A percentile compares a stretch with the other conserved stretches of the same genome.
These are phyloP conservation scores for Astrothelium subdiscretum DNA, from an alignment of 495 filamentous ascomycete species.

Conservation along the genomic window DNA sequence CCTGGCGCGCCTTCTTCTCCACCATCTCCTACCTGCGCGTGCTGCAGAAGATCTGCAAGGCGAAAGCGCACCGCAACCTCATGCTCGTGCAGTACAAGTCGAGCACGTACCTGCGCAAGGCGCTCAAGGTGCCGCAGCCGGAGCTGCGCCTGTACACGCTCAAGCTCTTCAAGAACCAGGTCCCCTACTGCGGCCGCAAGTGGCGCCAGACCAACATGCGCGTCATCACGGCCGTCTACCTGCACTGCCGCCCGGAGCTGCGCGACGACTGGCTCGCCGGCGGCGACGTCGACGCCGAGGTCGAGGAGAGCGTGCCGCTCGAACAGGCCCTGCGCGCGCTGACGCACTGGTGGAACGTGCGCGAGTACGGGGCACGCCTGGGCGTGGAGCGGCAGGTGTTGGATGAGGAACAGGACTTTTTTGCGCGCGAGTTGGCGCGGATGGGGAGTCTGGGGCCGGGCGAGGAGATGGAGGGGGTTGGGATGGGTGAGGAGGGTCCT, in stretches of 20 bases:
- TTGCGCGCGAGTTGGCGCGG: slow-evolving; percentile 76
- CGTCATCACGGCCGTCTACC: slow-evolving; percentile 91
- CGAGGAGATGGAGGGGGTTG: slow-evolving; percentile 4
- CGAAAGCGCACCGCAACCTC: slow-evolving; percentile 86
- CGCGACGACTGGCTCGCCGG: slow-evolving; percentile 93
- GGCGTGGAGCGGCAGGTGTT: slow-evolving; percentile 50
- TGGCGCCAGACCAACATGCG: slow-evolving; percentile 98
- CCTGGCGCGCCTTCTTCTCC: slow-evolving; percentile 87
- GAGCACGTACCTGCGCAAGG: slow-evolving; percentile 75
- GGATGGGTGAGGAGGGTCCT: slow-evolving; percentile 1
- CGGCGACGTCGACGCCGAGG: slow-evolving; percentile 78
- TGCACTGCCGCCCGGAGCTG: slow-evolving; percentile 84
- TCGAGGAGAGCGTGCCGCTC: slow-evolving; percentile 80
- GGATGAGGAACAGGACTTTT: slow-evolving; percentile 80
- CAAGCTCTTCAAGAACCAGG: slow-evolving; percentile 96
- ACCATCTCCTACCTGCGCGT: slow-evolving; percentile 87
- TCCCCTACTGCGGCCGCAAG: slow-evolving; percentile 94
- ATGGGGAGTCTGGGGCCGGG: slow-evolving; percentile 34
- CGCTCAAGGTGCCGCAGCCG: slow-evolving; percentile 79
- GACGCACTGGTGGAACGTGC: slow-evolving; percentile 87
- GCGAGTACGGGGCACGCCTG: slow-evolving; percentile 70
- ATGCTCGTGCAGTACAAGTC: slow-evolving; percentile 91
- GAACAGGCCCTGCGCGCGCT: slow-evolving; percentile 80
- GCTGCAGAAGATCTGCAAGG: slow-evolving; percentile 92
- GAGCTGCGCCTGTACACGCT: slow-evolving; percentile 85